Percentiles rank a stretch among this genome's conserved stretches.
Evolutionary conservation across 306 rosid genomes (phyloP).

Genomic region (apple (Malus domestica)): DNA sequence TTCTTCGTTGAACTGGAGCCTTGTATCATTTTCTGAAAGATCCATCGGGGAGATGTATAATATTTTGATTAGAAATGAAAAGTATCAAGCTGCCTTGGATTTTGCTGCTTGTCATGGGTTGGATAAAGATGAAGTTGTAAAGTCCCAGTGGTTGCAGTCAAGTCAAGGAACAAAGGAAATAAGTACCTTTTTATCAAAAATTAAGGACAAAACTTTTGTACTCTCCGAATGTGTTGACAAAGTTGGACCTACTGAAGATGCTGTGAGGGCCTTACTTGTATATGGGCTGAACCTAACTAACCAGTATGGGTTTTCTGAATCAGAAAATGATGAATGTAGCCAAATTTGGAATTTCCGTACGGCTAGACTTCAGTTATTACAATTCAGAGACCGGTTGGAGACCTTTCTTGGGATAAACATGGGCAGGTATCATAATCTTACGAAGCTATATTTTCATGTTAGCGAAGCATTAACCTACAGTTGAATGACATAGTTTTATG

Average conservation of each 20-base stretch:
- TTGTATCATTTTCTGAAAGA: constrained; percentile 65
- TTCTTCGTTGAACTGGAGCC: constrained; percentile 68
- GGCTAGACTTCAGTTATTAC: constrained; percentile 74
- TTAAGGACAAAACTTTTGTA: constrained; percentile 61
- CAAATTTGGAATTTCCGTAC: constrained; percentile 65
- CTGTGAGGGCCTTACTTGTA: constrained; percentile 68
- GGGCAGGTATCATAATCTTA: constrained; percentile 69
- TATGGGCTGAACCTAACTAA: constrained; percentile 71
- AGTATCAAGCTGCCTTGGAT: constrained; percentile 63
- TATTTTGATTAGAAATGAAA: constrained; percentile 49
- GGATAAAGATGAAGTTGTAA: constrained; percentile 75
- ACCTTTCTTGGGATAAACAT: constrained; percentile 91
- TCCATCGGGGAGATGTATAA: constrained; percentile 76
- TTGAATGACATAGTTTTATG: constrained; percentile 64
- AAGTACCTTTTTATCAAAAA: constrained; percentile 46
- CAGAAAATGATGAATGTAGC: constrained; percentile 32
- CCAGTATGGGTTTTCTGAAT: constrained; percentile 54
- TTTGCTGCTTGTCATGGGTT: constrained; percentile 72
- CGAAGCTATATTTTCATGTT: neutral
- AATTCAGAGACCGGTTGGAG: constrained; percentile 81
- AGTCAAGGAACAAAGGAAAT: constrained; percentile 64
- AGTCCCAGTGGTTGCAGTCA: constrained; percentile 95
- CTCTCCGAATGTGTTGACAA: constrained; percentile 76
- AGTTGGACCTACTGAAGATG: constrained; percentile 82
- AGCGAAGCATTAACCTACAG: constrained; percentile 13